These are phyloP conservation scores for Phytophthora pinifolia DNA, from an alignment of 352 stramenopile genomes.

Conservation along the genomic window DNA sequence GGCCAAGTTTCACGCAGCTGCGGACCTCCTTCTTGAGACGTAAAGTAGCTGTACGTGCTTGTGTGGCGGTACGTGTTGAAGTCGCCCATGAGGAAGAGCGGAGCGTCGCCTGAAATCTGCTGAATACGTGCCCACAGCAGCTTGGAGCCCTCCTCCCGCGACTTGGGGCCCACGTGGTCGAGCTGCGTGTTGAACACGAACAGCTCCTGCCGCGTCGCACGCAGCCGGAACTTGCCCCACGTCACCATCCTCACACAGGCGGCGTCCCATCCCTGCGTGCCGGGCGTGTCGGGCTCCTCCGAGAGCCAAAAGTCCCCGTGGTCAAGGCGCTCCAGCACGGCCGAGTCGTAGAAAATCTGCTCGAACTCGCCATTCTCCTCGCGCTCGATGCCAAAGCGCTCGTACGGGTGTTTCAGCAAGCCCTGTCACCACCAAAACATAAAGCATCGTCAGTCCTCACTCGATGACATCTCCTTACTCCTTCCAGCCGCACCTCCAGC, in stretches of 20 bases:
- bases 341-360: constrained; percentile 79
- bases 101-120: constrained; percentile 48
- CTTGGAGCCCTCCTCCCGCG: constrained; percentile 54
- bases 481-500: constrained; percentile 37
- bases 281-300: constrained; percentile 52
- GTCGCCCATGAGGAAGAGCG: constrained; percentile 79
- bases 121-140: constrained; percentile 71
- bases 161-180: constrained; percentile 57
- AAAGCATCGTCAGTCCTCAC: not conserved
- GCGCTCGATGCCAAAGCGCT: constrained; percentile 70
- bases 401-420: constrained; percentile 60
- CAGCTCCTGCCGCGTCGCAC: constrained; percentile 60
- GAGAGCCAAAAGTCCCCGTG: constrained; percentile 80
- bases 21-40: constrained; percentile 52
- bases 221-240: constrained; percentile 70
- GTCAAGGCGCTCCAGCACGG: constrained; percentile 54
- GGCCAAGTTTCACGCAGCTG: constrained; percentile 76
- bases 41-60: constrained; percentile 82
- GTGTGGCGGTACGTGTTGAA: constrained; percentile 89
- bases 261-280: constrained; percentile 66
- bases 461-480: not conserved
- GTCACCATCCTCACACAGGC: constrained; percentile 72
- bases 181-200: constrained; percentile 83
- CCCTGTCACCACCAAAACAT: constrained; percentile 17
- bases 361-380: constrained; percentile 78